A percentile compares a stretch with the other conserved stretches of the same genome.
These are phyloP conservation scores for Gossypium gossypioides DNA, from an alignment of 441 rosid species.

Conservation along the genomic window DNA sequence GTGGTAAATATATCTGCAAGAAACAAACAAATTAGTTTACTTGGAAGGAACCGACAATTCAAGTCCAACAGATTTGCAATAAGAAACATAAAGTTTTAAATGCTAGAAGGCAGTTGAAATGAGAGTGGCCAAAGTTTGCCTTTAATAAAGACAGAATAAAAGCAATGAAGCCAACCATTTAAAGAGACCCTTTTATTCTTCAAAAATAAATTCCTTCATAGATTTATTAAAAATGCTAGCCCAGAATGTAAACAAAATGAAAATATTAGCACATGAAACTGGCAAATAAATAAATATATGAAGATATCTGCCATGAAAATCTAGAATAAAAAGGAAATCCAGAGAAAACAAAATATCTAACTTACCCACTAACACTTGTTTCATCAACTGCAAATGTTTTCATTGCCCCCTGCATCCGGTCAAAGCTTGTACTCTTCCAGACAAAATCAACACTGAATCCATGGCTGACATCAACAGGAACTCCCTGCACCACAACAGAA, in stretches of 20 bases:
- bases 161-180: not conserved
- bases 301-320: not conserved
- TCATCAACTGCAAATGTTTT: slow-evolving; percentile 98
- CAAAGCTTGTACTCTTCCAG: slow-evolving; percentile 98
- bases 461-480: slow-evolving; percentile 83
- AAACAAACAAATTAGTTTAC: slow-evolving; percentile 1
- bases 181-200: not conserved
- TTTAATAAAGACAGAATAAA: not conserved
- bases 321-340: not conserved
- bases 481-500: slow-evolving; percentile 50
- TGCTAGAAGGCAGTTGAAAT: not conserved
- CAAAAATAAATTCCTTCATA: not conserved
- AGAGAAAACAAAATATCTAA: slow-evolving; percentile 16
- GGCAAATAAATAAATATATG: not conserved
- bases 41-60: not conserved
- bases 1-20: slow-evolving; percentile 79
- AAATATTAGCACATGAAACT: not conserved
- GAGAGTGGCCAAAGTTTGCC: not conserved
- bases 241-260: not conserved
- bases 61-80: not conserved
- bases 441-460: slow-evolving; percentile 98
- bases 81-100: not conserved
- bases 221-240: not conserved
- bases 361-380: slow-evolving; percentile 99
- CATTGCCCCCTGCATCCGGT: slow-evolving; percentile 98